These are phyloP conservation scores for Moesziomyces sp. DNA, from an alignment of 1,284 basidiomycete genomes.

Conservation along the genomic window DNA sequence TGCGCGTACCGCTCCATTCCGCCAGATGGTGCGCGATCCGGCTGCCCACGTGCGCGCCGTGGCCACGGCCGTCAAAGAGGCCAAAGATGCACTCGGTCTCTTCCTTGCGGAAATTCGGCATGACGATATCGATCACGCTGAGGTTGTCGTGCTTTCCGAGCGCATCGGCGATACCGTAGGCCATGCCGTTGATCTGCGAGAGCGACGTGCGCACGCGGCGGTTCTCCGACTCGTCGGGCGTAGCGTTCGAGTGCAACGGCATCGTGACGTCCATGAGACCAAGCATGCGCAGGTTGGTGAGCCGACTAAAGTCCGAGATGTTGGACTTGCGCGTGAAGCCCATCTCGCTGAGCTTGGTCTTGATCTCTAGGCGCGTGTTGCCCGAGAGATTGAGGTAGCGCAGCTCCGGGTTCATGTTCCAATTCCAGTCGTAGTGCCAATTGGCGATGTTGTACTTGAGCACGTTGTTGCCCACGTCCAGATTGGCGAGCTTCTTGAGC, in stretches of 20 bases:
- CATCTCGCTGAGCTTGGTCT: constrained; percentile 71
- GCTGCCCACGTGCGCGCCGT: constrained; percentile 70
- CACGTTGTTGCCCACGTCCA: constrained; percentile 94
- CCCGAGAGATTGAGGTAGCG: constrained; percentile 89
- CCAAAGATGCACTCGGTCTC: constrained; percentile 91
- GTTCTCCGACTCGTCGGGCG: constrained; percentile 87
- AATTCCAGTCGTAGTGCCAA: constrained; percentile 99
- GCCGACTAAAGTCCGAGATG: constrained; percentile 86
- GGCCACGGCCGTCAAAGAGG: constrained; percentile 80
- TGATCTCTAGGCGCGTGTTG: constrained; percentile 88
- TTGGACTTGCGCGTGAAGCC: constrained; percentile 65
- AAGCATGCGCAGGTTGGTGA: constrained; percentile 84
- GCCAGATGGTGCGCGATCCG: constrained; percentile 72
- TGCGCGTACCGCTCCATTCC: constrained; percentile 53
- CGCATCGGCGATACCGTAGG: constrained; percentile 97
- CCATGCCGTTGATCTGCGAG: constrained; percentile 90
- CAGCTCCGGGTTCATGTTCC: constrained; percentile 96
- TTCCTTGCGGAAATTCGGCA: constrained; percentile 83
- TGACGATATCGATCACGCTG: constrained; percentile 91
- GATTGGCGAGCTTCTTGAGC: constrained; percentile 79
- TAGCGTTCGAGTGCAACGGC: constrained; percentile 68
- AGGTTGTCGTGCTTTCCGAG: constrained; percentile 75
- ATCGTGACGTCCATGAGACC: constrained; percentile 98
- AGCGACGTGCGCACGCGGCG: constrained; percentile 91
- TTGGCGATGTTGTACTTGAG: constrained; percentile 99